Percentiles rank a stretch among this genome's conserved stretches.
These are phyloP conservation scores for Ophiocordyceps camponoti-leonardi DNA, from an alignment of 2,329 filamentous ascomycete species.

Conservation along the genomic window DNA sequence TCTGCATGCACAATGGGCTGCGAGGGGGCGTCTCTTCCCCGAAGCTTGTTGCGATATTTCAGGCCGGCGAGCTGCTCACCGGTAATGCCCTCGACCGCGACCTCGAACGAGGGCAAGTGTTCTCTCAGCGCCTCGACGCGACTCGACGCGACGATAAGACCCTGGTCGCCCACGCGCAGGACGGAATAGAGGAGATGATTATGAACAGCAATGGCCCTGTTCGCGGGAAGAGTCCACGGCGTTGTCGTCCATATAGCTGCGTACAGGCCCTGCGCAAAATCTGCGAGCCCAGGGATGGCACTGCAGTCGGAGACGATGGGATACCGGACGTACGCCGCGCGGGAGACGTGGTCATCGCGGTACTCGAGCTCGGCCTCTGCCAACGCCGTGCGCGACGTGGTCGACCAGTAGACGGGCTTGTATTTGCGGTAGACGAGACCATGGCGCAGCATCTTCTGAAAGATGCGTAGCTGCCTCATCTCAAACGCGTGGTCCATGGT, in stretches of 20 bases:
- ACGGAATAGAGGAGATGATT: constrained; percentile 57
- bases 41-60: constrained; percentile 55
- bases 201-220: constrained; percentile 73
- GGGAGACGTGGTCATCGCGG: constrained; percentile 54
- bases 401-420: constrained; percentile 79
- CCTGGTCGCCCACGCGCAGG: constrained; percentile 36
- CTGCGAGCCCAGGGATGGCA: constrained; percentile 16
- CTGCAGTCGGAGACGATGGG: constrained; percentile 34
- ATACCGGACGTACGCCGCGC: constrained; percentile 65
- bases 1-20: constrained; percentile 68
- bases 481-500: constrained; percentile 68
- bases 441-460: constrained; percentile 55
- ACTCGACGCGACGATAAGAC: constrained; percentile 54
- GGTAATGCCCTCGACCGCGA: constrained; percentile 37
- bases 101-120: constrained; percentile 30
- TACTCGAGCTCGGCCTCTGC: constrained; percentile 80
- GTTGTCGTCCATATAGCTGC: constrained; percentile 98
- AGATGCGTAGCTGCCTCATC: constrained; percentile 56
- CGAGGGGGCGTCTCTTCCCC: constrained; percentile 32
- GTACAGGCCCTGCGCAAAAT: constrained; percentile 35
- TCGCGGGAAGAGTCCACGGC: constrained; percentile 91
- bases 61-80: constrained; percentile 50
- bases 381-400: constrained; percentile 60
- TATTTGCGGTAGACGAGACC: constrained; percentile 61
- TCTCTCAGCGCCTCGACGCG: constrained; percentile 43